These are phyloP conservation scores for Entomophthora muscae DNA, from an alignment of 371 early-diverging fungal genomes.

Conservation along the genomic window DNA sequence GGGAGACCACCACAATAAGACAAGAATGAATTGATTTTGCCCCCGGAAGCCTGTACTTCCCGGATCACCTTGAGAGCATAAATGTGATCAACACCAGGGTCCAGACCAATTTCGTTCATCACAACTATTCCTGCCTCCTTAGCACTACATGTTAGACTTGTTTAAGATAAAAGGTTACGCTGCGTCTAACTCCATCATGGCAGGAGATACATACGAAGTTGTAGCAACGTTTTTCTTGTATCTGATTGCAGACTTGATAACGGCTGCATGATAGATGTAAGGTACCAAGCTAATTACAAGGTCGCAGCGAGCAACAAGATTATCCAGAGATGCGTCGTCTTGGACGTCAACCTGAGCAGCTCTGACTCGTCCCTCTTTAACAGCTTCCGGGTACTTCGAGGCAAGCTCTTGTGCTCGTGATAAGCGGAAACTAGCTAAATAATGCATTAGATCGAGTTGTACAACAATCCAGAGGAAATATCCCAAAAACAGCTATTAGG, in stretches of 20 bases:
- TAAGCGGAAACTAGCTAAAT: conserved; percentile 58
- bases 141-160: conserved; percentile 44
- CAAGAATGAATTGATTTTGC: conserved; percentile 73
- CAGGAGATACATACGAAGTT: conserved; percentile 78
- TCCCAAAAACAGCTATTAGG: too few relatives aligned
- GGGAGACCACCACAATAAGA: conserved; percentile 98
- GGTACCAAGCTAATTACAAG: conserved; percentile 72
- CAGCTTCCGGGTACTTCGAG: conserved; percentile 29
- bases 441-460: too few relatives aligned
- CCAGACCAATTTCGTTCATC: conserved; percentile 86
- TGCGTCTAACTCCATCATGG: conserved; percentile 63
- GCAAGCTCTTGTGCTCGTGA: conserved; percentile 57
- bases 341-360: conserved; percentile 65
- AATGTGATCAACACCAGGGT: conserved; percentile 90
- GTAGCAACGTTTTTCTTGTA: conserved; percentile 75
- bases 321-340: conserved; percentile 61
- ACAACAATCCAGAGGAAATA: too few relatives aligned
- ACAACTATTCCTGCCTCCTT: conserved; percentile 62
- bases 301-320: conserved; percentile 71
- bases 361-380: conserved; percentile 5
- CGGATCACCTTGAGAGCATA: conserved; percentile 73
- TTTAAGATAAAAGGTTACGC: too few relatives aligned
- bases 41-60: conserved; percentile 71
- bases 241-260: conserved; percentile 66
- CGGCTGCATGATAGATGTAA: conserved; percentile 66